phyloP scores from a whole-genome alignment of 1,284 basidiomycete genomes.

The Pholiota adiposa region DNA sequence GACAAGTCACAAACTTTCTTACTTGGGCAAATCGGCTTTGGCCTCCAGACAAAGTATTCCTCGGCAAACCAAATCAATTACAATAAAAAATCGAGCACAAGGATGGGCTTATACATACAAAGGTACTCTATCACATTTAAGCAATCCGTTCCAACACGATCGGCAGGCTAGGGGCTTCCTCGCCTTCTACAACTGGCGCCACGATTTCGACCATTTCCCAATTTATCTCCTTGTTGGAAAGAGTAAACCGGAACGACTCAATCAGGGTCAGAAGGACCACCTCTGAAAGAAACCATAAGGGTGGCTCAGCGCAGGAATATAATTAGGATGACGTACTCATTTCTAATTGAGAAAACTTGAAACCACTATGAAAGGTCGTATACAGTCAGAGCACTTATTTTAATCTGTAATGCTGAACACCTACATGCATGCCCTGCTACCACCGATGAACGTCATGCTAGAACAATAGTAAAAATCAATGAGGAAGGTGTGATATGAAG shows the following conservation, averaged over 20 bases:
- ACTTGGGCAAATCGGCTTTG: too few species aligned
- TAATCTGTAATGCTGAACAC: slow-evolving; percentile 25
- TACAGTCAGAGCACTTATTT: background rate
- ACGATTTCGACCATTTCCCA: slow-evolving; percentile 17
- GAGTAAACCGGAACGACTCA: slow-evolving; percentile 16
- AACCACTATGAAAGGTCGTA: slow-evolving; percentile 25
- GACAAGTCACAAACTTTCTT: too few species aligned
- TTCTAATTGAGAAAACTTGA: slow-evolving; percentile 35
- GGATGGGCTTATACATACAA: too few species aligned
- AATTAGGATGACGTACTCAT: slow-evolving; percentile 28
- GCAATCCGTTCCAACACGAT: slow-evolving; percentile 5
- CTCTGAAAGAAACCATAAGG: slow-evolving; percentile 5
- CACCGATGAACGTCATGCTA: slow-evolving; percentile 49
- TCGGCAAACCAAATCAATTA: too few species aligned
- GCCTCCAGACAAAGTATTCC: too few species aligned
- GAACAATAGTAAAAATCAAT: background rate
- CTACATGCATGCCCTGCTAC: slow-evolving; percentile 40
- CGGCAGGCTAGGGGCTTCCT: slow-evolving; percentile 3
- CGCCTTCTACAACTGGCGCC: slow-evolving; percentile 6
- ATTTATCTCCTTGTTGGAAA: slow-evolving; percentile 16
- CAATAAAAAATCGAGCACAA: too few species aligned
- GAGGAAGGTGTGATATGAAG: background rate
- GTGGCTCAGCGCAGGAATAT: background rate
- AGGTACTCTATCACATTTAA: background rate
- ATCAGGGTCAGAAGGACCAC: slow-evolving; percentile 15